Base-by-base conservation (phyloP, 495 filamentous ascomycete species). In the Lepidopterella palustris region DNA sequence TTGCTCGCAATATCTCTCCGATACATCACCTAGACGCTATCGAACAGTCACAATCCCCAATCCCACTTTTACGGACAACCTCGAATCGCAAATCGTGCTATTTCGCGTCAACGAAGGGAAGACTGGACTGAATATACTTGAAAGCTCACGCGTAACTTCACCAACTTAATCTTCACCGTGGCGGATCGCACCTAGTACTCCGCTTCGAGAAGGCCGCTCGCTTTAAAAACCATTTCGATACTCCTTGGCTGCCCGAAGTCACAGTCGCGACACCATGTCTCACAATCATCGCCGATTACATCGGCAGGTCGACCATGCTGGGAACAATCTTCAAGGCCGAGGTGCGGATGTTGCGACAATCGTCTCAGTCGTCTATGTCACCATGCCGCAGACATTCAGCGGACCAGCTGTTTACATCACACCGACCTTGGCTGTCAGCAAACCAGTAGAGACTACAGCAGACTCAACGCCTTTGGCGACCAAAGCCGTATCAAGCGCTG, bases 371-470 rank as follows among this genome's bases (percentile, higher is more conserved):
- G 78, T 85, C 11, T 82, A 83, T 67, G 69, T 79, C 53, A 86
- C 84, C 9, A 73, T 80, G 45, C 55, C 74, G 5, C 65, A 76
- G 28, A 84, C 81, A 21, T 86, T 84, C 51, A 70, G 74, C 29
- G 83, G 82, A 13, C 73, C 77, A 45, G 82, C 69, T 45, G 83
- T 82, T 40, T 84, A 79, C 59, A 71, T 76, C 45, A 85, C 84
- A 6, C 39, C 76, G 42, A 66, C 67, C 51, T 58, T 49, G 50
- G 52, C 11, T 23, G 26, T 54, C 9, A 56, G 68, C 9, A 32
- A 59, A 24, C 26, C 69, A 6, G 60, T 64, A 20, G 23, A 49
- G 25, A 49, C 21, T 13, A 10, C 20, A n/a, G 8, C 24, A 8
- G 18, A 58, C 15, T 45, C 49, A 40, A n/a, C 35, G 35, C 9